phyloP scores from a whole-genome alignment of 345 rosid species.

The Bruguiera gymnorhiza region DNA sequence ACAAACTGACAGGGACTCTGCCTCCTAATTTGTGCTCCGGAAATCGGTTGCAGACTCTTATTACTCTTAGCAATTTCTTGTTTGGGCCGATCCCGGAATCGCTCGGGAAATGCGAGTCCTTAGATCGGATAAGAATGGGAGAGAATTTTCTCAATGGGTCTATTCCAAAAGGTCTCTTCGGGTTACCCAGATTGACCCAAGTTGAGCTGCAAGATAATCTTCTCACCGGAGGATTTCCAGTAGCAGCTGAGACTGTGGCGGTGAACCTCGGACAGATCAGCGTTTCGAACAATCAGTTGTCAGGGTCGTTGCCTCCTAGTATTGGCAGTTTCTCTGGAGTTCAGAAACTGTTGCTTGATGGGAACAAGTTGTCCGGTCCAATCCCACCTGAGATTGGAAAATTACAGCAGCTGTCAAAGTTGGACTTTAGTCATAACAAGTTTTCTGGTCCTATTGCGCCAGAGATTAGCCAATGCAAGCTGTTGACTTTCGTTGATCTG shows the following conservation, averaged over 20 bases:
- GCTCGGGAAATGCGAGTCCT: slow-evolving; percentile 62
- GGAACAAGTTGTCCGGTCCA: slow-evolving; percentile 67
- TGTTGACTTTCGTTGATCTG: slow-evolving; percentile 72
- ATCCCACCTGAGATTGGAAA: slow-evolving; percentile 79
- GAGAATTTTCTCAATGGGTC: slow-evolving; percentile 82
- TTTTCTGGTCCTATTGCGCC: slow-evolving; percentile 64
- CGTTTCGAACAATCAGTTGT: slow-evolving; percentile 70
- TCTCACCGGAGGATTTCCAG: slow-evolving; percentile 64
- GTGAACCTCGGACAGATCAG: slow-evolving; percentile 67
- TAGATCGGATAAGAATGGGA: slow-evolving; percentile 84
- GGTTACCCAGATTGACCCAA: slow-evolving; percentile 63
- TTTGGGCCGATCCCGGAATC: slow-evolving; percentile 78
- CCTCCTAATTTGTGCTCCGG: slow-evolving; percentile 74
- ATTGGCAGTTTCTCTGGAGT: slow-evolving; percentile 78
- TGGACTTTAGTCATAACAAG: slow-evolving; percentile 73
- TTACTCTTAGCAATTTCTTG: slow-evolving; percentile 66
- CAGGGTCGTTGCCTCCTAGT: slow-evolving; percentile 65
- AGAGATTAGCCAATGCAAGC: slow-evolving; percentile 74
- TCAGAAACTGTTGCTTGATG: slow-evolving; percentile 82
- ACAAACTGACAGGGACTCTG: slow-evolving; percentile 68
- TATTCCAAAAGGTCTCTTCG: slow-evolving; percentile 72
- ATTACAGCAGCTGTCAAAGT: slow-evolving; percentile 71
- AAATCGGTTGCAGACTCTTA: slow-evolving; percentile 59
- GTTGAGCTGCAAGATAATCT: slow-evolving; percentile 76
- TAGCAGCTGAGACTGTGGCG: slow-evolving; percentile 36